Conservation (phyloP, 2,329 filamentous ascomycete species). For the Colletotrichum sp. region DNA sequence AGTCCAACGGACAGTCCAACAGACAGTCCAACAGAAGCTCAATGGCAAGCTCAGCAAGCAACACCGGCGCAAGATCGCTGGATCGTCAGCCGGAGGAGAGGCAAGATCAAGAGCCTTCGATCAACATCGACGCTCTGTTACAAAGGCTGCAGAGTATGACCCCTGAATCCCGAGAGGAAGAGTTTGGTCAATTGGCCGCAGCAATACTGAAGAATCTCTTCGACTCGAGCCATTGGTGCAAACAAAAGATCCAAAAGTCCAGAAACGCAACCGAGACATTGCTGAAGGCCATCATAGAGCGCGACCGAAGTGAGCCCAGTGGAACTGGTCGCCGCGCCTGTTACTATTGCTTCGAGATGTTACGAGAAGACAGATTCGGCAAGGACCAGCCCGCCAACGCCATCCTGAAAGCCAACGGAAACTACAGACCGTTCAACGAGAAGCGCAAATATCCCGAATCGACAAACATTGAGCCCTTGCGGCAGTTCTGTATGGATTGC, state of each 20-base stretch:
- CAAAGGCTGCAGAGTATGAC: neutral
- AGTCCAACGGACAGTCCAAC: neutral
- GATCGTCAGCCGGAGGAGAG: neutral
- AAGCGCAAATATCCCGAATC: neutral
- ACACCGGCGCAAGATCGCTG: neutral
- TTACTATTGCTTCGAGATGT: neutral
- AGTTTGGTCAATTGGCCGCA: neutral
- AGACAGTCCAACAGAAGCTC: neutral
- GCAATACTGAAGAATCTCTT: neutral
- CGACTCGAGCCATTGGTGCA: neutral
- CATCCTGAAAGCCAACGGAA: neutral
- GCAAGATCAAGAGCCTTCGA: fast-evolving
- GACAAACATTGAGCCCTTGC: neutral
- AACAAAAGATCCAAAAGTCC: neutral
- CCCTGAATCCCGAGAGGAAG: neutral
- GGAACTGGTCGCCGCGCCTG: neutral
- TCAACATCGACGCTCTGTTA: neutral
- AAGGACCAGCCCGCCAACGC: neutral
- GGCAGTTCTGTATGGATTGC: neutral
- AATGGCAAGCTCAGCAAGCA: neutral
- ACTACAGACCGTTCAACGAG: neutral
- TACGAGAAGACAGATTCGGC: neutral
- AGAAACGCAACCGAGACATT: neutral
- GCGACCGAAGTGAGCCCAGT: neutral
- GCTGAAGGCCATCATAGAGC: neutral